Percentiles rank a stretch among this genome's conserved stretches.
Conservation (phyloP, 306 rosid genomes). For the Adenanthera pavonina region DNA sequence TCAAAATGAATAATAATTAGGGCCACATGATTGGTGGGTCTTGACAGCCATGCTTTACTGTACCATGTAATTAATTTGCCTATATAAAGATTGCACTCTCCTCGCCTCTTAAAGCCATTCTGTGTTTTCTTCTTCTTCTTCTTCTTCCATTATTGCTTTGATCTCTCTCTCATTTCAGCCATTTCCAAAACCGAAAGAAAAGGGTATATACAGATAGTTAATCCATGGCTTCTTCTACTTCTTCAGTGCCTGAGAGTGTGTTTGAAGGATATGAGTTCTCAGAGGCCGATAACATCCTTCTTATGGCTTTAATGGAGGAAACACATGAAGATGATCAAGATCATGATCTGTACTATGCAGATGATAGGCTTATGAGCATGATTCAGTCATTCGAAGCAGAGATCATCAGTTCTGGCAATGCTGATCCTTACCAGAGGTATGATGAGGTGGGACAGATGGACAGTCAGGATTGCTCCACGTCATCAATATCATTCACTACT, state of each 20-base stretch:
- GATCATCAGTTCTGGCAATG: conserved; percentile 14
- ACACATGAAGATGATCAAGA: conserved; percentile 44
- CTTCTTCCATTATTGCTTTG: not conserved
- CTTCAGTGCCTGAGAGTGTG: conserved; percentile 29
- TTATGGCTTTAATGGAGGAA: conserved; percentile 56
- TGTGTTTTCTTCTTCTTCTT: conserved; percentile 2
- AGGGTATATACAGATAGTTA: not conserved
- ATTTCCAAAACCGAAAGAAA: not conserved
- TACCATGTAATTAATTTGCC: conserved; percentile 8
- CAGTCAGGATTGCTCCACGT: conserved; percentile 44
- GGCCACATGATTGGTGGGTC: not conserved
- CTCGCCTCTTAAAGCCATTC: conserved; percentile 32
- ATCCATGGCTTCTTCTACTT: conserved; percentile 32
- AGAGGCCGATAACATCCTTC: conserved; percentile 43
- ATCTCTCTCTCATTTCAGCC: conserved; percentile 15
- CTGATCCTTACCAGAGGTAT: not conserved
- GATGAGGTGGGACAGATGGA: conserved; percentile 33
- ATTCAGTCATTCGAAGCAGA: conserved; percentile 63
- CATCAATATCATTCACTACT: conserved; percentile 26
- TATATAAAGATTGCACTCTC: conserved; percentile 32
- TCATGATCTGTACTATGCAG: conserved; percentile 35
- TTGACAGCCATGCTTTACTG: not conserved
- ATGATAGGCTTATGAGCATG: conserved; percentile 51
- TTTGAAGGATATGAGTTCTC: conserved; percentile 40
- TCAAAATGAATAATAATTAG: no score